Conservation (phyloP, 2,329 filamentous ascomycete species). For the Aspergillus sp. region DNA sequence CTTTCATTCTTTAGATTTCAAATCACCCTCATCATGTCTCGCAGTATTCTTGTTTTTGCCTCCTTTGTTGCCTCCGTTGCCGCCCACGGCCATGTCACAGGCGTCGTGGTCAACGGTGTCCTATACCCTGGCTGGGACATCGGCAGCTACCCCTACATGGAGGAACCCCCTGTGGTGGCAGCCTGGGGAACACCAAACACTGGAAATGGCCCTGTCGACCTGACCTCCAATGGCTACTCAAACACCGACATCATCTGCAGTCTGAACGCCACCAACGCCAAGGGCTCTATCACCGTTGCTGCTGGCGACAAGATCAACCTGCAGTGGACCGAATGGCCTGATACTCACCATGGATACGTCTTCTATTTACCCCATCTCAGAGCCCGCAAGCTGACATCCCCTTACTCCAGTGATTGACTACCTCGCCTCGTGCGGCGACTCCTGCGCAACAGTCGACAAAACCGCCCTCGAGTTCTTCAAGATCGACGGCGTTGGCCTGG, state of each 20-base stretch:
- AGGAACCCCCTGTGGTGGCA: slow-evolving; percentile 40
- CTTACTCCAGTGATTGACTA: slow-evolving; percentile 57
- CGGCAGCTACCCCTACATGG: slow-evolving; percentile 28
- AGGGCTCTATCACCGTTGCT: slow-evolving; percentile 52
- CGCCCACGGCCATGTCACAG: slow-evolving; percentile 18
- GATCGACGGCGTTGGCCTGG: slow-evolving; percentile 56
- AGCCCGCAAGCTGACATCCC: not conserved
- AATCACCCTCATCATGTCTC: not conserved
- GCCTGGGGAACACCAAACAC: slow-evolving; percentile 55
- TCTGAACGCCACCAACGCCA: slow-evolving; percentile 50
- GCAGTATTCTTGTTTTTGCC: slow-evolving; percentile 14
- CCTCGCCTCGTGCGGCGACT: slow-evolving; percentile 56
- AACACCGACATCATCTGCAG: slow-evolving; percentile 57
- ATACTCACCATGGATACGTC: slow-evolving; percentile 53
- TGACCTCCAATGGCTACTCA: slow-evolving; percentile 47
- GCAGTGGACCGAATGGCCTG: slow-evolving; percentile 64
- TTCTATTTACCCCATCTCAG: not conserved
- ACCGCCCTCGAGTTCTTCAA: slow-evolving; percentile 59
- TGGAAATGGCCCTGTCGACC: not conserved
- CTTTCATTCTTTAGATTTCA: not conserved
- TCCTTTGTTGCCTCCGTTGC: slow-evolving; percentile 18
- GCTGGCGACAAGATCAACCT: slow-evolving; percentile 59
- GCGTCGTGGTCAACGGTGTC: slow-evolving; percentile 22
- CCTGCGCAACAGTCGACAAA: slow-evolving; percentile 54
- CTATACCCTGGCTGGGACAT: slow-evolving; percentile 29